These are phyloP conservation scores for Batkoa obscura DNA, from an alignment of 371 early-diverging fungal species.

Conservation along the genomic window DNA sequence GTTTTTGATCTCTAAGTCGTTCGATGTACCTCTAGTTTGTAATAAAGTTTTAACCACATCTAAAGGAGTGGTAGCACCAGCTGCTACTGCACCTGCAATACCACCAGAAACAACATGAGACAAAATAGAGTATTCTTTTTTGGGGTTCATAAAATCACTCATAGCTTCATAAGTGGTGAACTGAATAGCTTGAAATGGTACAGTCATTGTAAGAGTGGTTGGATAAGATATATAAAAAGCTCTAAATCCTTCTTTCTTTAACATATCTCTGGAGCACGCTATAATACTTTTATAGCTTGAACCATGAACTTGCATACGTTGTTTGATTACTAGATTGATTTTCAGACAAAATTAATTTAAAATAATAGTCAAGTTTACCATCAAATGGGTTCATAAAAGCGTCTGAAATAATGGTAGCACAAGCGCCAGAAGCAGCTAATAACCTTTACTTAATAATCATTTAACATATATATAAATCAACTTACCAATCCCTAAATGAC, in stretches of 20 bases:
- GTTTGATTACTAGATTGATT: conserved; percentile 52
- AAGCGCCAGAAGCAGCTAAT: conserved; percentile 64
- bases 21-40: conserved; percentile 65
- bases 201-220: conserved; percentile 70
- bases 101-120: conserved; percentile 76
- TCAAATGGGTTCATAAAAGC: conserved; percentile 91
- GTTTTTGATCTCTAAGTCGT: conserved; percentile 42
- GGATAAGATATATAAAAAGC: conserved; percentile 87
- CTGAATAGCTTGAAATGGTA: conserved; percentile 82
- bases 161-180: conserved; percentile 77
- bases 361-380: conserved; percentile 26
- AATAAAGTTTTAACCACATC: conserved; percentile 86
- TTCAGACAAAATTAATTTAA: not conserved
- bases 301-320: conserved; percentile 75
- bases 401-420: conserved; percentile 75
- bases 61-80: conserved; percentile 77
- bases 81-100: conserved; percentile 76
- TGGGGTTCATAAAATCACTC: conserved; percentile 51
- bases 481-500: conserved; percentile 40
- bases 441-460: conserved; percentile 2
- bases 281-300: conserved; percentile 32
- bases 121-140: conserved; percentile 56
- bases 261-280: conserved; percentile 40
- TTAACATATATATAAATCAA: not conserved
- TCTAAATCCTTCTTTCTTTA: conserved; percentile 47